Evolutionary conservation across 116 monocot genomes (phyloP), one percentile per base, ranked within the genome.

Genomic region (Posidonia oceanica): DNA sequence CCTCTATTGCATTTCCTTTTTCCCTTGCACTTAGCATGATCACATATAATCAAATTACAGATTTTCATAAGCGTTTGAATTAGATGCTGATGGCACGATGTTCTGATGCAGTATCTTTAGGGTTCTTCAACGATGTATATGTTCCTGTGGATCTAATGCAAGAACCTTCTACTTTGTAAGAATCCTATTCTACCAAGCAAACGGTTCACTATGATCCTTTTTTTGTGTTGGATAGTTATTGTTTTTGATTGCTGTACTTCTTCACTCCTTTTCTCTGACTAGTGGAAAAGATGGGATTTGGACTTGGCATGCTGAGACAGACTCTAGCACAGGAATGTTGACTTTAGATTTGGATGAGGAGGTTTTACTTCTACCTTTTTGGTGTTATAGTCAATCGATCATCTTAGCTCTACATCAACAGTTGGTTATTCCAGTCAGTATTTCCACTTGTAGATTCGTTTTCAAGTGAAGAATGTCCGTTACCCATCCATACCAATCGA

Each of bases 101-200:
- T 57, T 75, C n/a, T 86, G 5, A 76, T 80, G 79, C 88, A 92
- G 92, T 88, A 70, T 82, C 92, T 53, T 79, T 92, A 78, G 92
- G 88, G 52, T 92, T 92, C 64, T 92, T 88, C 74, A 82, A 63
- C 80, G 92, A 92, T 68, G 82, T 88, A 73, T 66, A 84, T 68
- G 66, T 88, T 72, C 86, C 92, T 64, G 37, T 36, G 36, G 65
- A 76, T 72, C 75, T 81, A 29, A 39, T 88, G 52, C 75, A 52
- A 58, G 69, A 79, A 23, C 81, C 80, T 71, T 78, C 76, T 63
- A 78, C 62, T 69, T 69, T 78, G 88, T 85, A 75, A 74, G 79
- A 48, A 29, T 72, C 69, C 18, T 71, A 36, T 57, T 69, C 54
- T 29, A 29, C 29, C 29, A 29, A 52, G 29, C 16, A 38, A 5